Base-by-base conservation (phyloP, 805 yeast genomes). In the Pichia paraexigua region DNA sequence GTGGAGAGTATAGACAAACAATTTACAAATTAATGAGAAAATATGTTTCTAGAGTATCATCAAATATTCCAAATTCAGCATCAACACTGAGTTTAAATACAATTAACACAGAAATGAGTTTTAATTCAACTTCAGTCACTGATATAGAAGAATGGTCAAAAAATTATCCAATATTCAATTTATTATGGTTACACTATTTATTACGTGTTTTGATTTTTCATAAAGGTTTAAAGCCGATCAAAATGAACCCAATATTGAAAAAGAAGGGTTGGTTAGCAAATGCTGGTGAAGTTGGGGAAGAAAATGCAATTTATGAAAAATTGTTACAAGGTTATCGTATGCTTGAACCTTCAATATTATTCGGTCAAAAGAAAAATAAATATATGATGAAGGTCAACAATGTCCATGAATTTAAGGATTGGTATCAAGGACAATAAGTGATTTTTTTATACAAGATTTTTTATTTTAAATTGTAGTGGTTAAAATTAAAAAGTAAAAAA, bases 131-230 rank as follows among this genome's bases (percentile, higher is more conserved):
- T 2, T 28, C 25, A 17, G 25, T 24, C 11, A 17, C 18, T 7
- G 39, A 35, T 35, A 35, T 9, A n/a, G 7, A 35, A n/a, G 55
- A 52, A 21, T 80, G 86, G 81, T 67, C 78, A 2, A 54, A 58
- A 21, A 68, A 64, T 51, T 67, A 70, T 46, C 77, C 80, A 5
- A 66, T 65, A 37, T 81, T 83, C 28, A 85, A 83, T 58, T 61
- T 83, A 18, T 60, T 77, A 32, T 84, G 91, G 91, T 65, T 84
- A 43, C 82, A 81, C 57, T 83, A 82, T 59, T 53, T 85, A n/a
- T 70, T 74, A 39, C 77, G 76, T 48, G 74, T 76, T 53, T 58
- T 83, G 51, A 47, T 81, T 11, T 63, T 73, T 49, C 64, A 62
- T 49, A 80, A 79, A 40, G 54, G 52, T 7, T 47, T 62, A 47